These are phyloP conservation scores for Backusella circina DNA, from an alignment of 192 early-diverging fungal species.

Conservation along the genomic window DNA sequence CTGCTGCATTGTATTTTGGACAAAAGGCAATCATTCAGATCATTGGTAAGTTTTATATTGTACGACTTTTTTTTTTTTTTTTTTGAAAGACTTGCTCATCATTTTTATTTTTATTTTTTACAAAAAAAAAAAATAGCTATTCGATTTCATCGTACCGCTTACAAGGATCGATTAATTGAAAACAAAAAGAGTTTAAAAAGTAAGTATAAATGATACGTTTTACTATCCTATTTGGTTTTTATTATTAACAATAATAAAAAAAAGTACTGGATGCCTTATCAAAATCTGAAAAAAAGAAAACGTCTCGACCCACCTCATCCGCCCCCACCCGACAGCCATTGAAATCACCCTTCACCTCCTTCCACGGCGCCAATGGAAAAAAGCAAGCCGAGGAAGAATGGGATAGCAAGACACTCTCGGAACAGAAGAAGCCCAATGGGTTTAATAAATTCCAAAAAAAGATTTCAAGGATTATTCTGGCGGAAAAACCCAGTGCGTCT, in stretches of 20 bases:
- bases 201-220: conserved; percentile 6
- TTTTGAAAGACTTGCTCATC: neutral
- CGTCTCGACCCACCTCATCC: neutral
- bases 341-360: neutral
- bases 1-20: conserved; percentile 20
- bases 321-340: neutral
- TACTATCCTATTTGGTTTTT: neutral
- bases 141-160: conserved; percentile 32
- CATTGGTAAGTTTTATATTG: conserved; percentile 31
- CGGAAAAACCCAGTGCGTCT: conserved; percentile 16
- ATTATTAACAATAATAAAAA: neutral
- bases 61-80: neutral
- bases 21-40: conserved; percentile 32
- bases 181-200: conserved; percentile 28
- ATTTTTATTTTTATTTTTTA: neutral
- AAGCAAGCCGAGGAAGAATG: neutral
- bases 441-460: conserved; percentile 18
- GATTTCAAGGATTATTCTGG: conserved; percentile 18
- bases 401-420: neutral
- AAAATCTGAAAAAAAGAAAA: conserved; percentile 24
- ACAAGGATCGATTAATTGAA: conserved; percentile 29
- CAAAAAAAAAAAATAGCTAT: too few relatives aligned
- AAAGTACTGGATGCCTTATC: conserved; percentile 32
- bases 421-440: neutral
- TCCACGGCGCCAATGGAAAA: neutral